Evolutionary conservation across 805 yeast species (phyloP).

Genomic region (Lipomyces orientalis): DNA sequence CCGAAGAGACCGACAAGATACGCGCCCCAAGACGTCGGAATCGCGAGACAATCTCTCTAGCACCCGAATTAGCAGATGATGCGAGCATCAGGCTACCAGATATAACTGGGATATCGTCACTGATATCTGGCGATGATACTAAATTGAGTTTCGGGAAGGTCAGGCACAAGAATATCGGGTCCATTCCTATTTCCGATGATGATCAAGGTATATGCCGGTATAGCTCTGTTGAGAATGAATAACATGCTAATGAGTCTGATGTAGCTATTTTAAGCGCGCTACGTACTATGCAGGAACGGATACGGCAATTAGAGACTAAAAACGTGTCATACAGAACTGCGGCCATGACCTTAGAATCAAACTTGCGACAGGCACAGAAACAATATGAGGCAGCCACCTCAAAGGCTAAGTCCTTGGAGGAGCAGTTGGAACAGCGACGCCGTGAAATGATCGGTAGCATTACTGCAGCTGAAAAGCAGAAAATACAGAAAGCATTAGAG

Average conservation of each 20-base stretch:
- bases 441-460: conserved; percentile 18
- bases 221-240: neutral
- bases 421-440: conserved; percentile 24
- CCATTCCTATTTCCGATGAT: conserved; percentile 35
- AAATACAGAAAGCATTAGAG: conserved; percentile 24
- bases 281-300: conserved; percentile 29
- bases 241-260: neutral
- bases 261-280: conserved; percentile 32
- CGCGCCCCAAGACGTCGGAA: neutral
- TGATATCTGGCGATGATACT: conserved; percentile 23
- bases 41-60: neutral
- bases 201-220: conserved; percentile 19
- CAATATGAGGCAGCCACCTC: conserved; percentile 15
- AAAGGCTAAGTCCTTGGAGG: conserved; percentile 19
- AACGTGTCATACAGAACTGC: conserved; percentile 22
- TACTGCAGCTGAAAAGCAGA: conserved; percentile 13
- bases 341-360: conserved; percentile 20
- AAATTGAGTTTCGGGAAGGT: neutral
- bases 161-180: conserved; percentile 25
- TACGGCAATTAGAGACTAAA: conserved; percentile 29
- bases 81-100: conserved; percentile 28
- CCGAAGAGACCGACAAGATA: conserved; percentile 1
- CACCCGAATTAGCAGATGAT: neutral
- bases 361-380: conserved; percentile 4
- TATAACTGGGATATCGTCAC: conserved; percentile 33